Conservation (phyloP, 768 basidiomycete species). For the Pleurotus ostreatus region DNA sequence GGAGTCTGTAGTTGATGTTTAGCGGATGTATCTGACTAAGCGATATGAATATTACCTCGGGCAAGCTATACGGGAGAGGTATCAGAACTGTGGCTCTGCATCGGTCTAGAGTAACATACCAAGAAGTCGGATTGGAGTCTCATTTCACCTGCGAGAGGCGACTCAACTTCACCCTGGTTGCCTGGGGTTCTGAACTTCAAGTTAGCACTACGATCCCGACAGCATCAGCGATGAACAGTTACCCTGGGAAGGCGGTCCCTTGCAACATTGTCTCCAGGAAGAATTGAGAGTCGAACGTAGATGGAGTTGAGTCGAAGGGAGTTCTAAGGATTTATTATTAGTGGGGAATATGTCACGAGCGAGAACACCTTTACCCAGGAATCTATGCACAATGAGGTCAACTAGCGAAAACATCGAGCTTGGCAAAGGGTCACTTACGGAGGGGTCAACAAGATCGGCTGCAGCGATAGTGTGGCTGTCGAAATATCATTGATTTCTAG, state of each 20-base stretch:
- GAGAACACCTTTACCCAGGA: too few species aligned
- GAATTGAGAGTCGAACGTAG: slow-evolving; percentile 18
- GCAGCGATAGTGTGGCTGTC: slow-evolving; percentile 21
- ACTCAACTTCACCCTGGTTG: slow-evolving; percentile 35
- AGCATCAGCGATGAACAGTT: slow-evolving; percentile 7
- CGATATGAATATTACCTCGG: too few species aligned
- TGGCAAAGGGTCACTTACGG: slow-evolving; percentile 2
- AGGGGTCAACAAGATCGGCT: slow-evolving; percentile 29
- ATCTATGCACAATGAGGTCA: neutral
- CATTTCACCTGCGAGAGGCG: slow-evolving; percentile 36
- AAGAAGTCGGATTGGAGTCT: slow-evolving; percentile 41
- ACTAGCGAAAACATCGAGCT: neutral
- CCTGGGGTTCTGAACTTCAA: slow-evolving; percentile 25
- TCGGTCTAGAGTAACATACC: too few species aligned
- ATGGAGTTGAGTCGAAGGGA: slow-evolving; percentile 19
- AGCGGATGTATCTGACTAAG: too few species aligned
- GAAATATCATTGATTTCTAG: too few species aligned
- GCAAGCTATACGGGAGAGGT: slow-evolving; percentile 18
- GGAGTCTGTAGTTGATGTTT: slow-evolving; percentile 22
- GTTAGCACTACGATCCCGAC: slow-evolving; percentile 6
- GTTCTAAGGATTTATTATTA: slow-evolving; percentile 11
- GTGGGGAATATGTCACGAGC: too few species aligned
- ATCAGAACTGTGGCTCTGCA: too few species aligned
- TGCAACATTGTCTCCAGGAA: slow-evolving; percentile 19
- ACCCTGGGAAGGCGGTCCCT: slow-evolving; percentile 37